phyloP scores from a whole-genome alignment of 2,329 filamentous ascomycete genomes.

The Cladophialophora exuberans region DNA sequence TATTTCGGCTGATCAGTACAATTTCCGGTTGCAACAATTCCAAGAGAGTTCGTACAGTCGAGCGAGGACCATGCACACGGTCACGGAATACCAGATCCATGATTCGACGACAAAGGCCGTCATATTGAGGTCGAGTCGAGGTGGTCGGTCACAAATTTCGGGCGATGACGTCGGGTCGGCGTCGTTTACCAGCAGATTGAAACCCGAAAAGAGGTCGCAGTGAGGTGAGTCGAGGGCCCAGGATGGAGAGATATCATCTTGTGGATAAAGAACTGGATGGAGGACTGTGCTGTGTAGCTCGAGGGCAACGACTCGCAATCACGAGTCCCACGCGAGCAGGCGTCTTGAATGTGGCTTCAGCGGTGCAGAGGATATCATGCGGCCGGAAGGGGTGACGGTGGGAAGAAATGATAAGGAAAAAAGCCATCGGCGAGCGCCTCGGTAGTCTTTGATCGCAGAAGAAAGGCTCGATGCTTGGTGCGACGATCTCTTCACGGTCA shows the following conservation, averaged over 20 bases:
- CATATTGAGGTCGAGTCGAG: slow-evolving; percentile 16
- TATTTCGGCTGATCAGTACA: slow-evolving; percentile 8
- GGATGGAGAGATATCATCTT: neutral
- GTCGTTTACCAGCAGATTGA: neutral
- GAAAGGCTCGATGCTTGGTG: slow-evolving; percentile 3
- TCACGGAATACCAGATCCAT: slow-evolving; percentile 34
- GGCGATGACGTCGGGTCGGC: slow-evolving; percentile 9
- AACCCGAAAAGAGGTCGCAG: neutral
- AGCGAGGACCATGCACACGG: slow-evolving; percentile 27
- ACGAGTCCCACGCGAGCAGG: too few species aligned
- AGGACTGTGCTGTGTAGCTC: too few species aligned
- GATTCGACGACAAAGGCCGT: slow-evolving; percentile 33
- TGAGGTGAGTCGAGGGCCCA: neutral
- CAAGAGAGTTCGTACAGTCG: slow-evolving; percentile 26
- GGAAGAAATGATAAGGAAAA: slow-evolving; percentile 6
- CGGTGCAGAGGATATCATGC: slow-evolving; percentile 8
- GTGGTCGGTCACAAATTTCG: neutral
- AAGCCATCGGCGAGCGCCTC: neutral
- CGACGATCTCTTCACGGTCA: too few species aligned
- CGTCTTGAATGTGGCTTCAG: slow-evolving; percentile 6
- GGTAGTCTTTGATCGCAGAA: too few species aligned
- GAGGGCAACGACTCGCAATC: too few species aligned
- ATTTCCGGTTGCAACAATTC: neutral
- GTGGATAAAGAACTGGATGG: too few species aligned
- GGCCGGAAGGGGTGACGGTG: neutral